Percentiles rank a stretch among this genome's conserved stretches.
Conservation (phyloP, 805 yeast genomes). For the Ogataea chonburiensis region DNA sequence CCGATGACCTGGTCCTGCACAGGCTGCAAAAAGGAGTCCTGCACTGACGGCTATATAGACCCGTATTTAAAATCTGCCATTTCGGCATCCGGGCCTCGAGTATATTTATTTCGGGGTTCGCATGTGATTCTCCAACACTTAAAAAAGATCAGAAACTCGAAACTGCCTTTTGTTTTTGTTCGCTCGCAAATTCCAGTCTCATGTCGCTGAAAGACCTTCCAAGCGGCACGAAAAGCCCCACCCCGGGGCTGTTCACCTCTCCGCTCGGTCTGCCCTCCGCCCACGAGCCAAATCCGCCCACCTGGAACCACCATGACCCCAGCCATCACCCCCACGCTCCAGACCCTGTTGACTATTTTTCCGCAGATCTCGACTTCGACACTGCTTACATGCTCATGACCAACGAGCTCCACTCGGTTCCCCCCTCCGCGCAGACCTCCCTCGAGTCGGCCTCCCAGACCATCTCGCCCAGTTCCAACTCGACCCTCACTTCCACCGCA, state of each 20-base stretch:
- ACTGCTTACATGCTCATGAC: constrained; percentile 37
- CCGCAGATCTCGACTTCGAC: constrained; percentile 35
- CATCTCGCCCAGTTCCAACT: constrained; percentile 10
- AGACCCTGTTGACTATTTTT: constrained; percentile 17
- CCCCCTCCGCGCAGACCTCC: constrained; percentile 3
- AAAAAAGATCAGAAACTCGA: constrained; percentile 3
- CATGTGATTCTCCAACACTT: constrained; percentile 18
- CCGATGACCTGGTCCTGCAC: constrained; percentile 15
- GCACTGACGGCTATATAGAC: constrained; percentile 5
- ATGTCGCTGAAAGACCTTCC: constrained; percentile 14
- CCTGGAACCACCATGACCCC: background rate
- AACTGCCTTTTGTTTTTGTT: background rate
- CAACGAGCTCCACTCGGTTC: constrained; percentile 19
- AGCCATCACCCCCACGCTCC: background rate
- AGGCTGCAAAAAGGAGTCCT: constrained; percentile 19
- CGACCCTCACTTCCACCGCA: constrained; percentile 8
- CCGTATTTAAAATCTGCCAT: constrained; percentile 1
- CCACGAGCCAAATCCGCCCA: constrained; percentile 1
- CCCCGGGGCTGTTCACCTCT: constrained; percentile 7
- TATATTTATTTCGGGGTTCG: constrained; percentile 3
- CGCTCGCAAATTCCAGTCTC: background rate
- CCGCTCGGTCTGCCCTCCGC: background rate
- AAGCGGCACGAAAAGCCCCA: constrained; percentile 10
- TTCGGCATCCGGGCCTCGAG: background rate
- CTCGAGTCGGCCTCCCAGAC: background rate